A percentile compares a stretch with the other conserved stretches of the same genome.
These are phyloP conservation scores for Fusarium sp. DNA, from an alignment of 2,329 filamentous ascomycete genomes.

Conservation along the genomic window DNA sequence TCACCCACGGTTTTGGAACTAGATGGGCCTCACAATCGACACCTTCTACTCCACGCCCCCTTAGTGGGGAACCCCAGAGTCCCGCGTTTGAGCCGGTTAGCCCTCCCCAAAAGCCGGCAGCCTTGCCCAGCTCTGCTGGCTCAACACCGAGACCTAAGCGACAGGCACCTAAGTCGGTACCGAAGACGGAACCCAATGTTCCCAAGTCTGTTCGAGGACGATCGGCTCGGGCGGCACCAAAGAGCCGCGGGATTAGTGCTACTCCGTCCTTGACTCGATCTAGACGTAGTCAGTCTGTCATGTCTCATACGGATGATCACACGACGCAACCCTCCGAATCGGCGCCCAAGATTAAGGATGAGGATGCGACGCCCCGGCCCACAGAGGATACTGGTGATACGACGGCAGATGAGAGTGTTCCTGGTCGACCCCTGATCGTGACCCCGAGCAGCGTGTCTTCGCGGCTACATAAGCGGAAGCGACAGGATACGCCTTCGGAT, in stretches of 20 bases:
- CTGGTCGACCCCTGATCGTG: conserved; percentile 50
- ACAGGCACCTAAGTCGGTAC: conserved; percentile 45
- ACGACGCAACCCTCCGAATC: conserved; percentile 53
- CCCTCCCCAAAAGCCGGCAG: conserved; percentile 55
- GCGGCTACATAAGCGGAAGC: conserved; percentile 62
- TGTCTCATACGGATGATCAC: conserved; percentile 58
- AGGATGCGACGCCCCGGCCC: conserved; percentile 63
- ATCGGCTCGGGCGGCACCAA: conserved; percentile 50
- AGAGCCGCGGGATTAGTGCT: conserved; percentile 46
- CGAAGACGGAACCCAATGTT: conserved; percentile 37
- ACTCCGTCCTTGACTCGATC: conserved; percentile 49
- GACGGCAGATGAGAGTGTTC: conserved; percentile 61
- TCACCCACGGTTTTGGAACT: conserved; percentile 57
- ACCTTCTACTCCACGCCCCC: conserved; percentile 62
- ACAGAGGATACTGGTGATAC: conserved; percentile 64
- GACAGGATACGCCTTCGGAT: conserved; percentile 59
- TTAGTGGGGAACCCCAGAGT: conserved; percentile 53
- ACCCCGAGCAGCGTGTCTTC: conserved; percentile 52
- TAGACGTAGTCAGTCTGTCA: conserved; percentile 56
- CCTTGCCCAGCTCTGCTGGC: conserved; percentile 46
- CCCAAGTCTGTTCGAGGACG: conserved; percentile 46
- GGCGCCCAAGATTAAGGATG: conserved; percentile 63
- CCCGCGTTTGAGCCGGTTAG: conserved; percentile 67
- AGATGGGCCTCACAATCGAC: conserved; percentile 66
- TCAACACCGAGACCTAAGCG: conserved; percentile 48